Evolutionary conservation across 192 early-diverging fungal genomes (phyloP), one percentile per base, ranked within the genome.

Genomic region (Thamnidium elegans): DNA sequence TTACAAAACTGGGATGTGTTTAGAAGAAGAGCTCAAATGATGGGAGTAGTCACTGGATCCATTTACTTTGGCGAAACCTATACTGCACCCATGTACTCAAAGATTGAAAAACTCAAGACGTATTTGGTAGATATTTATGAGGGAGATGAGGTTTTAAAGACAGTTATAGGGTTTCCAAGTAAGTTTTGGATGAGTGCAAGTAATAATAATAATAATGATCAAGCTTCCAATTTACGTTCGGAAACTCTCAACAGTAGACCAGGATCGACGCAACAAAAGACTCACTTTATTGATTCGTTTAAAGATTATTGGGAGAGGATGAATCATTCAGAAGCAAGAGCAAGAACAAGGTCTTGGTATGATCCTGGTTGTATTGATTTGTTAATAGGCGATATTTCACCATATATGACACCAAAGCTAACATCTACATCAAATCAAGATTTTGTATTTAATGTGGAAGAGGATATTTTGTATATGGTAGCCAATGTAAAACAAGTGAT

Each of bases 131-230:
- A 66, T 4, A 78, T 82, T 19, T 74, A 71, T 31, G 83, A 85
- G 43, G 72, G 77, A 3, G 83, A 85, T 58, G 83, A 82, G 0
- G 54, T 76, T n/a, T 48, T 85, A 20, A 75, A 77, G 10, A 50
- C 39, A 20, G 21, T 71, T 14, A 52, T 61, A 4, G 64, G 50
- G 0, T 66, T 66, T 63, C 65, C 65, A 30, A 39, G 42, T 60
- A 63, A 55, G n/a, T 65, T 65, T 23, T 48, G 58, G 15, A 30
- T 50, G 8, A 51, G 14, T 36, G 17, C 23, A 8, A 61, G 39
- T 15, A 46, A 52, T 7, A 51, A 65, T 23, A 44, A 39, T 7
- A 30, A 31, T 32, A 39, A 50, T 13, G 32, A 31, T 19, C 31
- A 48, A 63, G 31, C 31, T 26, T 31, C 34, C 31, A 11, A 15